A percentile compares a stretch with the other conserved stretches of the same genome.
These are phyloP conservation scores for Naganishia friedmannii DNA, from an alignment of 768 basidiomycete genomes.

Conservation along the genomic window DNA sequence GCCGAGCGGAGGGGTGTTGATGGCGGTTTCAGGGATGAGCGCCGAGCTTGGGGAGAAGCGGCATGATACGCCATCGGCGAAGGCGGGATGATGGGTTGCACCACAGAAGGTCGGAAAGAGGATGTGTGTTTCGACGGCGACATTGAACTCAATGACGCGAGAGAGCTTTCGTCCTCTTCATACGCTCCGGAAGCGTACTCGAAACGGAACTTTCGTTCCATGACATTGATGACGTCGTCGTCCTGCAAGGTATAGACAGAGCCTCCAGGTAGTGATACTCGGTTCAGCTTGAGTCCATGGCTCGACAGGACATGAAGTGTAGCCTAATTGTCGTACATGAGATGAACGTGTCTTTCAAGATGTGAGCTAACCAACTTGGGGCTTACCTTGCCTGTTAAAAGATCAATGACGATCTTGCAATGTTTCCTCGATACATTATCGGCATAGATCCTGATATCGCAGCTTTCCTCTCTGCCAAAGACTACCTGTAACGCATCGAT, in stretches of 20 bases:
- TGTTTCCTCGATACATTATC: constrained; percentile 48
- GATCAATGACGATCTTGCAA: constrained; percentile 46
- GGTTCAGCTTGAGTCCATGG: constrained; percentile 37
- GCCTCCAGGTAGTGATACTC: constrained; percentile 30
- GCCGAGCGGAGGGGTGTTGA: constrained; percentile 4
- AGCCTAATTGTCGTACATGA: constrained; percentile 33
- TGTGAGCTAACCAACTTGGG: neutral
- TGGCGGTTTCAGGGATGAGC: neutral
- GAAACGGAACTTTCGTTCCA: constrained; percentile 48
- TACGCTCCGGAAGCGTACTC: constrained; percentile 37
- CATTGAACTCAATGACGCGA: neutral
- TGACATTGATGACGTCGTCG: constrained; percentile 44
- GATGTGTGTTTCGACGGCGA: neutral
- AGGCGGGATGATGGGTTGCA: constrained; percentile 6
- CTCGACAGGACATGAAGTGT: constrained; percentile 40
- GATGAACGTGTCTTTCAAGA: neutral
- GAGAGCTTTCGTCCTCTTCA: constrained; percentile 14
- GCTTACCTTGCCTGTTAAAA: constrained; percentile 39
- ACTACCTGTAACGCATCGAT: constrained; percentile 21
- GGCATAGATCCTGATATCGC: constrained; percentile 45
- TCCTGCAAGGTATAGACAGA: constrained; percentile 34
- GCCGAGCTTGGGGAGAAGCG: constrained; percentile 1
- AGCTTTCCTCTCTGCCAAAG: constrained; percentile 22
- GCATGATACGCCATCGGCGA: neutral
- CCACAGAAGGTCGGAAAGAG: constrained; percentile 3